Evolutionary conservation across 2,329 filamentous ascomycete species (phyloP).

Genomic region (Trichoderma breve): DNA sequence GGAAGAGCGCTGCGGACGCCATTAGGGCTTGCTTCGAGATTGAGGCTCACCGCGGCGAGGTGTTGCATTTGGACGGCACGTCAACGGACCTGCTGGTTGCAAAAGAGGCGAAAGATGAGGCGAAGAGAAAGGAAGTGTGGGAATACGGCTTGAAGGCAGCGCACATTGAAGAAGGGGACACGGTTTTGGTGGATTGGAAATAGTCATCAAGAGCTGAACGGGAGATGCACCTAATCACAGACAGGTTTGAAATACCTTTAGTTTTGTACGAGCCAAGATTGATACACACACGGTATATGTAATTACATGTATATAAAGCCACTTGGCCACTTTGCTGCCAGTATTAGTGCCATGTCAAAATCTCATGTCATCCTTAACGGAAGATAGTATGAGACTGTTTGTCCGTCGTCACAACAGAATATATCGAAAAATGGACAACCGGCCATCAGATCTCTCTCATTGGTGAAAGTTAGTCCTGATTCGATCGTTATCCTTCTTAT

Average conservation of each 20-base stretch:
- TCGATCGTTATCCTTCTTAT: background rate
- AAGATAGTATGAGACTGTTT: background rate
- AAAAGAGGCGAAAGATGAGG: constrained; percentile 32
- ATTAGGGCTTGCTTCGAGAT: constrained; percentile 34
- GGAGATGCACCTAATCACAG: background rate
- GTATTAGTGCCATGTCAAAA: background rate
- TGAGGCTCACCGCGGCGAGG: constrained; percentile 29
- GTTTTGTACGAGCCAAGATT: background rate
- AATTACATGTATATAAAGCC: background rate
- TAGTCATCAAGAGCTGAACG: constrained; percentile 10
- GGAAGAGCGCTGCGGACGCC: constrained; percentile 36
- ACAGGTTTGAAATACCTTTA: background rate
- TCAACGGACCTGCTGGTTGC: constrained; percentile 28
- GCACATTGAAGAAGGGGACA: constrained; percentile 29
- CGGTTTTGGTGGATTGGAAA: constrained; percentile 30
- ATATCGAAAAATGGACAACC: background rate
- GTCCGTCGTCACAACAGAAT: background rate
- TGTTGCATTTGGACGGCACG: constrained; percentile 36
- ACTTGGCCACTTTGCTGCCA: background rate
- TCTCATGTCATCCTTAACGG: background rate
- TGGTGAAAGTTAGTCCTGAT: background rate
- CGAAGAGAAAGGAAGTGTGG: constrained; percentile 35
- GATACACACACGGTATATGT: background rate
- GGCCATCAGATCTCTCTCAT: background rate
- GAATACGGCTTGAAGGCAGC: constrained; percentile 30